These are phyloP conservation scores for Marsdenia floribunda DNA, from an alignment of 257 asterid genomes.

Conservation along the genomic window DNA sequence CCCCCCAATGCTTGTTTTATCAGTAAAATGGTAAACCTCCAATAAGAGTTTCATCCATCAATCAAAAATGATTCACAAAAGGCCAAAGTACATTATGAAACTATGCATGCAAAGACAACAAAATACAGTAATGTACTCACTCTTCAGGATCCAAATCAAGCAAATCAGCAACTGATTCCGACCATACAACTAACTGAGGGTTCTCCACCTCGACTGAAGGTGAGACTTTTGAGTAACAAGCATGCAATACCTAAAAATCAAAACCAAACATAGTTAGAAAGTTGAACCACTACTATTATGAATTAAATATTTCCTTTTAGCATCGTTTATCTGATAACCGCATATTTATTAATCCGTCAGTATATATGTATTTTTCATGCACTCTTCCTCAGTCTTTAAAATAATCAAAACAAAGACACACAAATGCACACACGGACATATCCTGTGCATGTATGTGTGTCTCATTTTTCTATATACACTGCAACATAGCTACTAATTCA, in stretches of 20 bases:
- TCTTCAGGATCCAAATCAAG: constrained; percentile 83
- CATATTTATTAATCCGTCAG: neutral
- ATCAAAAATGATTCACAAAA: neutral
- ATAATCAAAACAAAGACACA: no score
- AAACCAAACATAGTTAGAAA: neutral
- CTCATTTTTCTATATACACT: neutral
- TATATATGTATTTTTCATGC: neutral
- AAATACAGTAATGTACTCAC: constrained; percentile 33
- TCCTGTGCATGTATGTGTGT: neutral
- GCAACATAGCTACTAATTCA: neutral
- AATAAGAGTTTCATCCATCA: neutral
- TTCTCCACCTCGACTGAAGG: constrained; percentile 85
- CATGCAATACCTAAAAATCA: constrained; percentile 66
- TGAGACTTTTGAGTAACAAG: constrained; percentile 78
- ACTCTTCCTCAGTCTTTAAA: neutral
- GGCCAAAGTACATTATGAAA: neutral
- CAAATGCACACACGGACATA: neutral
- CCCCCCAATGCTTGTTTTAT: neutral
- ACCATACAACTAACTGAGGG: constrained; percentile 91
- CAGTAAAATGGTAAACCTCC: neutral
- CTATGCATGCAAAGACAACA: constrained; percentile 7
- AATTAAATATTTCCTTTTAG: neutral
- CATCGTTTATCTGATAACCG: neutral
- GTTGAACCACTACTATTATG: neutral
- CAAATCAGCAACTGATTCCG: constrained; percentile 74